Evolutionary conservation across 1,284 basidiomycete species (phyloP).

Genomic region (Flammula alnicola): DNA sequence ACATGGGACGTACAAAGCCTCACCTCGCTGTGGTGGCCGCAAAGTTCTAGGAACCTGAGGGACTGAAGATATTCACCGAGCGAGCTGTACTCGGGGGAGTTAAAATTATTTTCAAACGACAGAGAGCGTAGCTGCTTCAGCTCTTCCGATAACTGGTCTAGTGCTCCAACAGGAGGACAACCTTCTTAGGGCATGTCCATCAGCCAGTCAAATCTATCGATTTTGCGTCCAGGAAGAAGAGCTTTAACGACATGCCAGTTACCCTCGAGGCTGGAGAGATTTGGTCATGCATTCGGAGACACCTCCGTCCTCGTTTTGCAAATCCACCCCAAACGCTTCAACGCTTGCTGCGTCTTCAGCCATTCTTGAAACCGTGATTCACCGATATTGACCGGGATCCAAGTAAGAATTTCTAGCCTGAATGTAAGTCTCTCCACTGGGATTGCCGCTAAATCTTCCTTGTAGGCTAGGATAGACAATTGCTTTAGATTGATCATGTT

Average conservation of each 20-base stretch:
- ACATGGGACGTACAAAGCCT: neutral
- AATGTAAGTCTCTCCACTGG: constrained; percentile 5
- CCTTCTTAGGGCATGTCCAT: too few species aligned
- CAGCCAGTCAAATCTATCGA: neutral
- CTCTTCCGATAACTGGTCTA: too few species aligned
- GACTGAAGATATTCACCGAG: neutral
- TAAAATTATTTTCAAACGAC: neutral
- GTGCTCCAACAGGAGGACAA: too few species aligned
- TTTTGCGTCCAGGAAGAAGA: neutral
- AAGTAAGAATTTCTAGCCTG: constrained; percentile 1
- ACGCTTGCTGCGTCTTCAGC: neutral
- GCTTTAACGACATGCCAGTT: constrained; percentile 1
- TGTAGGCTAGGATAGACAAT: neutral
- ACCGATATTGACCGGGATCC: neutral
- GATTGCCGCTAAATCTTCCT: neutral
- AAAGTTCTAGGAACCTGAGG: neutral
- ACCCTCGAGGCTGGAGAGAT: neutral
- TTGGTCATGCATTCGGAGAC: neutral
- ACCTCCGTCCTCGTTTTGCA: neutral
- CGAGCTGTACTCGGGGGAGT: neutral
- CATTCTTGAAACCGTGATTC: neutral
- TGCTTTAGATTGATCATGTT: constrained; percentile 12
- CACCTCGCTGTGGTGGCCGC: neutral
- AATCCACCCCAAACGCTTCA: constrained; percentile 1
- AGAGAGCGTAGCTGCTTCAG: neutral